These are phyloP conservation scores for Penicillium sp. DNA, from an alignment of 2,329 filamentous ascomycete genomes.

Conservation along the genomic window DNA sequence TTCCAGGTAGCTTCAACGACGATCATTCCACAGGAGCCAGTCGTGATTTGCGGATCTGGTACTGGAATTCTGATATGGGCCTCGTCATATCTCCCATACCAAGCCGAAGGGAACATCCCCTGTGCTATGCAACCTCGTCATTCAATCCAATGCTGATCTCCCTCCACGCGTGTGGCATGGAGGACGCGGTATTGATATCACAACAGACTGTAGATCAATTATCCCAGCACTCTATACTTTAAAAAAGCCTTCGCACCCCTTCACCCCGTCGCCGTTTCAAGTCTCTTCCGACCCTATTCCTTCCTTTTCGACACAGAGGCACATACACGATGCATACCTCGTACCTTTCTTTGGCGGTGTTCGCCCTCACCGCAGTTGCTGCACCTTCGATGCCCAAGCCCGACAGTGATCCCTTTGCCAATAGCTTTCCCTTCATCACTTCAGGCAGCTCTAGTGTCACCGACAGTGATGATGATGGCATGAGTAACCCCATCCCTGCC, in stretches of 20 bases:
- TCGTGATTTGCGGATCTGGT: neutral
- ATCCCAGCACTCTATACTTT: conserved; percentile 8
- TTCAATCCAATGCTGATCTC: conserved; percentile 15
- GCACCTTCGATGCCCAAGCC: conserved; percentile 15
- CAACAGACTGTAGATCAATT: conserved; percentile 13
- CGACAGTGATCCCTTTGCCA: conserved; percentile 5
- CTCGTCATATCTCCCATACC: conserved; percentile 8
- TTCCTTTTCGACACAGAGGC: conserved; percentile 6
- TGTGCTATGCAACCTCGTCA: conserved; percentile 16
- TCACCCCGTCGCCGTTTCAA: conserved; percentile 1
- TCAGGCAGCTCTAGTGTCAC: conserved; percentile 3
- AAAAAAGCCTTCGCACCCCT: conserved; percentile 14
- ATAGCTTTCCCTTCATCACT: conserved; percentile 18
- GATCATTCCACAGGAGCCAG: conserved; percentile 21
- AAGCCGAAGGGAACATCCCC: conserved; percentile 2
- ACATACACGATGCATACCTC: conserved; percentile 19
- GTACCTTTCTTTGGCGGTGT: conserved; percentile 24
- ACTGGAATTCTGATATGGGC: conserved; percentile 5
- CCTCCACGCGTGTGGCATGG: conserved; percentile 17
- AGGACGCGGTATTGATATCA: conserved; percentile 8
- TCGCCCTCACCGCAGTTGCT: conserved; percentile 33
- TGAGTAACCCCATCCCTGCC: conserved; percentile 14
- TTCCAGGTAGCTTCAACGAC: neutral
- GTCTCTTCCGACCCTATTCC: conserved; percentile 14
- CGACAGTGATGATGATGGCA: conserved; percentile 10